Evolutionary conservation across 148 eudicot species (phyloP).

Genomic region (Salicornia ramosissima): DNA sequence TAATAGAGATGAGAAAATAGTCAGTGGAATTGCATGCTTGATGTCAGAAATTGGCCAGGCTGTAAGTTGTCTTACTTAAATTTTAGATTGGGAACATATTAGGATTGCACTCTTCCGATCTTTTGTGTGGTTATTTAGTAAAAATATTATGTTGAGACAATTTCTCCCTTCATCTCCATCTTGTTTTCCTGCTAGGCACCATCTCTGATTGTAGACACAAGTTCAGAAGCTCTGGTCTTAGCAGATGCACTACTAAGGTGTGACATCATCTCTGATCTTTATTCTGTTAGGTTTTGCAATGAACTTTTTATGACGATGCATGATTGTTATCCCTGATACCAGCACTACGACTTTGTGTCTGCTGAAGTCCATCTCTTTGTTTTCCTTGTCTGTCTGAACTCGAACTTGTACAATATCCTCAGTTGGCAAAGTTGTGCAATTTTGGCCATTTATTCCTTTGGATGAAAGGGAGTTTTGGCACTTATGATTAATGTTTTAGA

Average conservation of each 20-base stretch:
- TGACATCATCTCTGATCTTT: constrained; percentile 12
- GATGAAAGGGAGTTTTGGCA: background rate
- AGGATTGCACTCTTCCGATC: constrained; percentile 11
- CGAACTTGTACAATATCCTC: background rate
- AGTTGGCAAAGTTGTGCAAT: background rate
- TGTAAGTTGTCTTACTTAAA: constrained; percentile 46
- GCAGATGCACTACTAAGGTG: constrained; percentile 85
- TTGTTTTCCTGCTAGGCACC: constrained; percentile 56
- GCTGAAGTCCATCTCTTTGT: background rate
- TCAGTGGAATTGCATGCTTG: constrained; percentile 83
- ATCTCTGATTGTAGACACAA: constrained; percentile 71
- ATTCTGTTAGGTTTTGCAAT: constrained; percentile 6
- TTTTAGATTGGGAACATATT: constrained; percentile 2
- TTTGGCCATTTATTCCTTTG: background rate
- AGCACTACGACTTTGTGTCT: background rate
- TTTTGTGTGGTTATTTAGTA: background rate
- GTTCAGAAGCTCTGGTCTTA: constrained; percentile 67
- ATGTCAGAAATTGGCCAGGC: constrained; percentile 99
- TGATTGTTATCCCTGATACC: background rate
- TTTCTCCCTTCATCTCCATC: background rate
- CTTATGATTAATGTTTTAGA: background rate
- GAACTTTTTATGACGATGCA: background rate
- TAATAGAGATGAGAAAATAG: constrained; percentile 72
- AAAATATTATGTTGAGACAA: background rate
- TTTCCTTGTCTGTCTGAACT: background rate